Percentiles rank a stretch among this genome's conserved stretches.
Conservation (phyloP, 768 basidiomycete species). For the Leccinum sublutescens region DNA sequence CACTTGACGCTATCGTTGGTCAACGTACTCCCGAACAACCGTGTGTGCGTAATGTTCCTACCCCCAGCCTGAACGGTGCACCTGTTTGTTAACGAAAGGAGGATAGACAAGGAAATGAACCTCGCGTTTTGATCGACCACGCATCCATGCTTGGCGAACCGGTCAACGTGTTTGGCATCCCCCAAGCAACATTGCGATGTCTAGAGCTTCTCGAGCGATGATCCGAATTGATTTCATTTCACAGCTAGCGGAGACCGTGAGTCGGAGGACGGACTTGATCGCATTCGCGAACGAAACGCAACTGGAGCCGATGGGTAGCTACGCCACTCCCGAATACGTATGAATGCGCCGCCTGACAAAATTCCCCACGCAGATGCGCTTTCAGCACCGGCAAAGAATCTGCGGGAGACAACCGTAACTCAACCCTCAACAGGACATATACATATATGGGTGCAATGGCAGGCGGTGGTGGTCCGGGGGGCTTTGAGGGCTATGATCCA, state of each 20-base stretch:
- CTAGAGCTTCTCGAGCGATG: constrained; percentile 53
- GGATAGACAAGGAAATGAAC: constrained; percentile 66
- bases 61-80: constrained; percentile 34
- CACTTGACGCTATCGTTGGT: constrained; percentile 59
- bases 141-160: constrained; percentile 78
- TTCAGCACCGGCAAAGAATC: constrained; percentile 36
- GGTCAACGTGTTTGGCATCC: constrained; percentile 85
- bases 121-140: constrained; percentile 53
- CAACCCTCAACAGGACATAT: constrained; percentile 9
- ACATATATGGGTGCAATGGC: constrained; percentile 17
- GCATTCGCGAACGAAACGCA: constrained; percentile 51
- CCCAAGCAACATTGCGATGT: constrained; percentile 87
- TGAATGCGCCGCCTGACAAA: constrained; percentile 23
- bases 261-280: constrained; percentile 77
- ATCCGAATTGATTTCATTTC: constrained; percentile 10
- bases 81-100: constrained; percentile 38
- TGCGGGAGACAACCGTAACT: constrained; percentile 32
- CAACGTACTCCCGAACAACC: constrained; percentile 43
- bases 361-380: constrained; percentile 43
- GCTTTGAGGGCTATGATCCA: constrained; percentile 24
- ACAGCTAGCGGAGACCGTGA: constrained; percentile 78
- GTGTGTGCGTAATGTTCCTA: constrained; percentile 30
- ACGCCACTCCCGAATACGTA: constrained; percentile 22
- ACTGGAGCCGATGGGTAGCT: constrained; percentile 67
- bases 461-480: constrained; percentile 20